Evolutionary conservation across 345 rosid species (phyloP).

Genomic region (Balakata baccata): DNA sequence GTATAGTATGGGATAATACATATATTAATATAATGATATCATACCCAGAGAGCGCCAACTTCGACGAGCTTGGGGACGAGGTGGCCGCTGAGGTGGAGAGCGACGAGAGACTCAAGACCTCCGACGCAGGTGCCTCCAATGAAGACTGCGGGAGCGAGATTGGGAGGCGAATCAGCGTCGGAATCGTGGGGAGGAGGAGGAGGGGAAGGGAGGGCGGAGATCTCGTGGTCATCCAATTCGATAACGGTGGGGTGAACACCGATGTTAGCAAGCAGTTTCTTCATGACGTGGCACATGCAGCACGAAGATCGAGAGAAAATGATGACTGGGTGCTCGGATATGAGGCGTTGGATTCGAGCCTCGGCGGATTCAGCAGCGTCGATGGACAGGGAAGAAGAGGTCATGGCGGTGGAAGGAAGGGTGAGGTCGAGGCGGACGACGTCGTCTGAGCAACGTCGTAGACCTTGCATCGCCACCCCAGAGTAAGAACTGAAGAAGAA

Average conservation of each 20-base stretch:
- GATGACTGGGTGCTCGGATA: slow-evolving; percentile 83
- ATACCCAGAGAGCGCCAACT: slow-evolving; percentile 84
- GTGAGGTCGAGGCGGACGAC: slow-evolving; percentile 47
- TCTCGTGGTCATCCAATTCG: slow-evolving; percentile 84
- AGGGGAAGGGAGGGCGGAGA: slow-evolving; percentile 55
- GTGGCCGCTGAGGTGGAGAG: slow-evolving; percentile 77
- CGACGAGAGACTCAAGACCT: slow-evolving; percentile 87
- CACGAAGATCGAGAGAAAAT: slow-evolving; percentile 85
- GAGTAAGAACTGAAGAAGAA: slow-evolving; percentile 5
- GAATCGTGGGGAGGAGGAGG: slow-evolving; percentile 5
- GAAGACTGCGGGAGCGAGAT: slow-evolving; percentile 57
- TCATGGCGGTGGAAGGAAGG: slow-evolving; percentile 15
- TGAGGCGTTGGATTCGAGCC: slow-evolving; percentile 71
- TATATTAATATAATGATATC: slow-evolving; percentile 20
- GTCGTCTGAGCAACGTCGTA: slow-evolving; percentile 48
- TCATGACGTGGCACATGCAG: slow-evolving; percentile 98
- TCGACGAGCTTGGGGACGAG: slow-evolving; percentile 87
- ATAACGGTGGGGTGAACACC: slow-evolving; percentile 92
- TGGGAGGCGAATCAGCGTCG: slow-evolving; percentile 8
- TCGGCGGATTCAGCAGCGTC: slow-evolving; percentile 74
- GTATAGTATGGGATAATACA: too few relatives aligned
- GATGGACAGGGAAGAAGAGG: slow-evolving; percentile 59
- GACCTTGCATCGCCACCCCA: slow-evolving; percentile 61
- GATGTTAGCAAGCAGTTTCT: slow-evolving; percentile 61
- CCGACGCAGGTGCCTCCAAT: slow-evolving; percentile 81